Conservation (phyloP, 495 filamentous ascomycete genomes). For the Elaphomyces granulatus region DNA sequence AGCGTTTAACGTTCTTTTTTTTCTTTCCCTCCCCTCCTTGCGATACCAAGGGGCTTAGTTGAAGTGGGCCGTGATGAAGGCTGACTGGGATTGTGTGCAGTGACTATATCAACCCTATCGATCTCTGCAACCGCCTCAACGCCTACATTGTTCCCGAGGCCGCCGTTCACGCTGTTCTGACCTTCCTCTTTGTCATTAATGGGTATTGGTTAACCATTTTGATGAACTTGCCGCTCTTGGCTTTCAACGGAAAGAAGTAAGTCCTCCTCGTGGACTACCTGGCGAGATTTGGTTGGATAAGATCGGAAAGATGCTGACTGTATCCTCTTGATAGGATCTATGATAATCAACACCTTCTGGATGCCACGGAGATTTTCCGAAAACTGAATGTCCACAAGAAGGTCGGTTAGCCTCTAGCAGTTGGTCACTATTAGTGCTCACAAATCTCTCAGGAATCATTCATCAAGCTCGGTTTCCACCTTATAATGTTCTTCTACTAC, state of each 20-base stretch:
- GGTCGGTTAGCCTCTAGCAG: conserved; percentile 34
- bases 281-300: conserved; percentile 1
- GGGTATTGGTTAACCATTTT: conserved; percentile 94
- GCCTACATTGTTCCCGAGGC: conserved; percentile 99
- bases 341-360: conserved; percentile 90
- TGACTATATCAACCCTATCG: conserved; percentile 99
- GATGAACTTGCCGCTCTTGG: conserved; percentile 83
- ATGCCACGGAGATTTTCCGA: conserved; percentile 98
- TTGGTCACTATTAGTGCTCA: conserved; percentile 2
- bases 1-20: neutral
- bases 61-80: conserved; percentile 1
- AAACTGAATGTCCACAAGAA: conserved; percentile 99
- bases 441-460: conserved; percentile 69
- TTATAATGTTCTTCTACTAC: conserved; percentile 99
- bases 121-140: conserved; percentile 99
- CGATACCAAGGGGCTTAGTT: no score
- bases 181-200: conserved; percentile 90
- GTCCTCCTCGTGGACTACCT: conserved; percentile 13
- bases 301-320: conserved; percentile 14
- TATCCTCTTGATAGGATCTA: conserved; percentile 56
- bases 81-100: conserved; percentile 28
- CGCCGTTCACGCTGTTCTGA: conserved; percentile 89
- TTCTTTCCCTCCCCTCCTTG: no score
- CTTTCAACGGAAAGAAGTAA: conserved; percentile 95
- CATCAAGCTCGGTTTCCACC: conserved; percentile 96